phyloP scores from a whole-genome alignment of 73 alveolate species.

The Stentor coeruleus region DNA sequence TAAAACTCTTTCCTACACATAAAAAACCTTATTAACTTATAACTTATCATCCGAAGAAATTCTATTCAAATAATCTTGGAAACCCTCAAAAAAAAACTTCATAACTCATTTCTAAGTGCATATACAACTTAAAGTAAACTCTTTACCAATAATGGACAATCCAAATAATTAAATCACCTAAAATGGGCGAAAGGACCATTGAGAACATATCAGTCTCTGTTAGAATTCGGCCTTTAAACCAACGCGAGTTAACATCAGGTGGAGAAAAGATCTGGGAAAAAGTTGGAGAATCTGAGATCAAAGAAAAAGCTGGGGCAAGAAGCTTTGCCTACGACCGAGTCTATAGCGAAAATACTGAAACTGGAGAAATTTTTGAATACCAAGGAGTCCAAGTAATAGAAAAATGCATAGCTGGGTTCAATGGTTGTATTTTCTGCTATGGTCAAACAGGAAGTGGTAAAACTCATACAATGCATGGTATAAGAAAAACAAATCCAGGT shows the following conservation, averaged over 20 bases:
- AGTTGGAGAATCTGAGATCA: not conserved
- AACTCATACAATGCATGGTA: constrained; percentile 93
- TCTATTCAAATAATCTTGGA: too few relatives aligned
- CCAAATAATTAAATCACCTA: too few relatives aligned
- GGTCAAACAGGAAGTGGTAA: constrained; percentile 95
- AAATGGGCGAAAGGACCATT: too few relatives aligned
- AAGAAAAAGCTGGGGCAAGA: constrained; percentile 30
- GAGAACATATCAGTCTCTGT: constrained; percentile 79
- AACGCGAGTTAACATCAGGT: not conserved
- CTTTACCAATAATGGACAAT: too few relatives aligned
- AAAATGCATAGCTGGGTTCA: constrained; percentile 80
- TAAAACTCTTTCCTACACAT: too few relatives aligned
- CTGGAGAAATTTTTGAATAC: constrained; percentile 81
- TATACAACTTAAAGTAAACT: too few relatives aligned
- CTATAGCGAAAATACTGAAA: constrained; percentile 72
- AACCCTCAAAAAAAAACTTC: too few relatives aligned
- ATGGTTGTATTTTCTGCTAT: constrained; percentile 89
- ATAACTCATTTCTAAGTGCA: too few relatives aligned
- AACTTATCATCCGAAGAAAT: too few relatives aligned
- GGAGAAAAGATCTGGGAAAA: not conserved
- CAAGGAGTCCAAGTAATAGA: constrained; percentile 82
- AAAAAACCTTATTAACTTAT: too few relatives aligned
- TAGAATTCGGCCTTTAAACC: constrained; percentile 87
- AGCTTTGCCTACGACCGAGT: constrained; percentile 65
- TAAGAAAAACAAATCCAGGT: constrained; percentile 90